Evolutionary conservation across 768 basidiomycete species (phyloP), one percentile per base, ranked within the genome.

Genomic region (Serendipita sp.): DNA sequence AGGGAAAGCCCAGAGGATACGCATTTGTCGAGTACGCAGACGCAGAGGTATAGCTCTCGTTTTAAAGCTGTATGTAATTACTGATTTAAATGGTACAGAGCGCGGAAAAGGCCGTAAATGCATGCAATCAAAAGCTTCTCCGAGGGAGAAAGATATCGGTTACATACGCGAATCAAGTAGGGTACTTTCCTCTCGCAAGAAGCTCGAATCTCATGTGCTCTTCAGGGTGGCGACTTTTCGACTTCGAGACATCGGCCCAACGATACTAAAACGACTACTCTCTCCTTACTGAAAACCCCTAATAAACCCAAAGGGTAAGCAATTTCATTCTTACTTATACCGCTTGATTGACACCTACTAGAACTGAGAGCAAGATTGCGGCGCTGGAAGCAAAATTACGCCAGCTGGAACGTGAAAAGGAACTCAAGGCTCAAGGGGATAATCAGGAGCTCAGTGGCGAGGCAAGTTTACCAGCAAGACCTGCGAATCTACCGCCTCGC

Each of bases 341-440:
- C 41, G 28, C 5, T 13, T 42, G 33, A 48, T 38, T 51, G 17
- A 34, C 20, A 20, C 41, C 58, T 62, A 68, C 68, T 68, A 94
- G 89, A 58, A 93, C 90, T 1, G 75, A 80, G 45, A 84, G 83
- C 67, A 96, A 97, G 74, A 99, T 99, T 67, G 92, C 93, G 5
- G 81, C 86, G 69, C 87, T 97, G 80, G 96, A 99, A 73, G 95
- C 95, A 2, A 99, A 99, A 72, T 77, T 99, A 24, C 81, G 83
- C 17, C 82, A 90, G 65, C 83, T 96, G 80, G 82, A 83, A 67
- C 70, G 72, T 56, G 69, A 68, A 51, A 67, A 64, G 38, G 9
- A 53, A 51, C 20, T 50, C 45, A 50, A 50, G 17, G 45, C 45
- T 50, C 9, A 20, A 9, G 45, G 45, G n/a, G 17, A n/a, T 22